Evolutionary conservation across 1,139 yeast genomes (phyloP), one percentile per base, ranked within the genome.

Genomic region (Scheffersomyces insectosa): DNA sequence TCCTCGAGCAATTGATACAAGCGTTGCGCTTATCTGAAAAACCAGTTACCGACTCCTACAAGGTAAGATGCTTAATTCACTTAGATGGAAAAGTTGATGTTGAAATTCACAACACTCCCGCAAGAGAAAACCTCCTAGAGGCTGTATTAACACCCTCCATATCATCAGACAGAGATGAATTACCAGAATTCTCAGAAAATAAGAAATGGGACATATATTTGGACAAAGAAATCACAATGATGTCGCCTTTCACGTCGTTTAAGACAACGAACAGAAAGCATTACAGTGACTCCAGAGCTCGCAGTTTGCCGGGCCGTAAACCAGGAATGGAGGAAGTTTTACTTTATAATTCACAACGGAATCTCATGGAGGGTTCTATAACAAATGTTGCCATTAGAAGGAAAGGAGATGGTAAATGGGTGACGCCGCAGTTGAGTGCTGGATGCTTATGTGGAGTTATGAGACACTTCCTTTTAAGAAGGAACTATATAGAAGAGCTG

Each of bases 381-480:
- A 83, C 95, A 10, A 90, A 86, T 56, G 74, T 91, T 10, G 97
- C 97, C 0, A 63, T 90, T 33, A 68, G 63, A 54, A 63, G 80
- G 36, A 62, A 66, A 39, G 50, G 55, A 1, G 65, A 61, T 3
- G 79, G 75, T 35, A 62, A 62, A 31, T 93, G 96, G 95, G 66
- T 83, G 3, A 93, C 98, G 0, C 99, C 99, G 1, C 70, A 75
- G 25, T 66, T 90, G 34, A 70, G 81, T 2, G 69, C 83, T 10
- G 99, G 98, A 0, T 88, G 97, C 57, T 71, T 91, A 41, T 85
- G 91, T 65, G 98, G 98, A 7, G 93, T 87, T 0, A 80, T 82
- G 56, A 74, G 98, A 51, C 82, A 82, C 48, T 78, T 76, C 58
- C 64, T 93, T 39, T 59, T 93, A 14, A 65, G 75, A 13, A 77